Base-by-base conservation (phyloP, 2,329 filamentous ascomycete genomes). In the Nemania serpens region DNA sequence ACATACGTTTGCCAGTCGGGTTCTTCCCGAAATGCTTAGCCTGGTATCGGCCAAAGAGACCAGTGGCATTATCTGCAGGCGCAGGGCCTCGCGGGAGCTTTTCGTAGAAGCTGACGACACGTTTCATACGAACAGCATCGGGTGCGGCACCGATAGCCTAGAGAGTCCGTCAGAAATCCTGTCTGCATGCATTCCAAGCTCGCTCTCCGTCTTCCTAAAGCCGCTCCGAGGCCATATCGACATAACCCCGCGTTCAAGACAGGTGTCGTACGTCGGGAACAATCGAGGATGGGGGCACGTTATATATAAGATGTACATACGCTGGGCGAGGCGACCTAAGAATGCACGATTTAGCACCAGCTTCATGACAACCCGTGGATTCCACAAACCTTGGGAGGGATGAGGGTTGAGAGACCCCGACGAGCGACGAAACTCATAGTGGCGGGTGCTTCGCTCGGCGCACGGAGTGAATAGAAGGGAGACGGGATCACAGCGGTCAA, bases 91-190 rank as follows among this genome's bases (percentile, higher is more conserved):
- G 92, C 76, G 96, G 95, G 62, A 99, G 92, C 81, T 94, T 96
- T 84, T 96, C 92, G 87, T 99, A 99, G 87, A 99, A 98, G 83
- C 86, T 91, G 79, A 98, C 94, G 72, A 99, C 93, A 74, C 93
- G 91, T 79, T 96, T 91, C 95, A 99, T 98, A 78, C 94, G 92
- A 75, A 93, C 87, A 76, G 95, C 95, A 88, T 98, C 94, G 76
- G 93, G 91, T 71, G 93, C 93, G 76, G 91, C 90, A 75, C 95
- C 94, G 76, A 99, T 93, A 73, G 91, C 93, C 95, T 98, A 69
- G 46, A 62, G 63, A 63, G 66, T 62, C 58, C 68, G 71, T 82
- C 71, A 83, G 79, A 74, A 70, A 66, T 52, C 50, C 42, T 47
- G 39, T 61, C 54, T 50, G 17, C 56, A 57, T 50, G 17, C 56